Conservation (phyloP, 345 rosid genomes). For the Toxicodendron radicans region DNA sequence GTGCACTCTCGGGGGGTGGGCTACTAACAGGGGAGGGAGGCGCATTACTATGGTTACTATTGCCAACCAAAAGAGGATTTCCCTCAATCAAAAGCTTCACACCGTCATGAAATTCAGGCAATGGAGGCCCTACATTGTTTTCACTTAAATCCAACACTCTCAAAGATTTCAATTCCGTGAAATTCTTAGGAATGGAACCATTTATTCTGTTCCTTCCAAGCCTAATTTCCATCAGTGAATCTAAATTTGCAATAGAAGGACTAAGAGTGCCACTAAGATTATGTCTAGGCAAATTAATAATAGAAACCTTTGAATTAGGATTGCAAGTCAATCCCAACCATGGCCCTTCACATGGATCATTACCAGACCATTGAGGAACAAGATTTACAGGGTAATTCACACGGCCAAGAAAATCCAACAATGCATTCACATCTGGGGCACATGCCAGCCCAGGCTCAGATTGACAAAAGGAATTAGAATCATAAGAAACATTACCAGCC, state of each 20-base stretch:
- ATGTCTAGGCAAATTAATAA: slow-evolving; percentile 44
- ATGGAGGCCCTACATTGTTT: slow-evolving; percentile 46
- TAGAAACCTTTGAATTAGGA: slow-evolving; percentile 28
- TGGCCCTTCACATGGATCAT: slow-evolving; percentile 45
- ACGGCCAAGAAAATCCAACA: slow-evolving; percentile 41
- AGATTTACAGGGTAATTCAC: slow-evolving; percentile 40
- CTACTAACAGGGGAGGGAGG: slow-evolving; percentile 20
- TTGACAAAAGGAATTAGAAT: slow-evolving; percentile 45
- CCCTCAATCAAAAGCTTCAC: slow-evolving; percentile 42
- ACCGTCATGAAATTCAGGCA: slow-evolving; percentile 39
- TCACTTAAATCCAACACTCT: slow-evolving; percentile 41
- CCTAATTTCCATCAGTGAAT: slow-evolving; percentile 43
- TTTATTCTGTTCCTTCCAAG: slow-evolving; percentile 36
- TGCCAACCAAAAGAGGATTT: slow-evolving; percentile 39
- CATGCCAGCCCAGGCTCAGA: slow-evolving; percentile 42
- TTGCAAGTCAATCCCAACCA: slow-evolving; percentile 49
- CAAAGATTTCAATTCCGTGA: slow-evolving; percentile 37
- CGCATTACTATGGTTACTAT: slow-evolving; percentile 14
- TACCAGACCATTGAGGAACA: slow-evolving; percentile 47
- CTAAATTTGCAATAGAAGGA: slow-evolving; percentile 38
- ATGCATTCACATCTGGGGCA: slow-evolving; percentile 38
- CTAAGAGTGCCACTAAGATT: slow-evolving; percentile 46
- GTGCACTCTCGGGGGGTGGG: slow-evolving; percentile 20
- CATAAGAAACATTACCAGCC: slow-evolving; percentile 40
- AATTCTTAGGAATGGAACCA: slow-evolving; percentile 43